Evolutionary conservation across 352 stramenopile species (phyloP).

Genomic region (Globisporangium recalcitrans): DNA sequence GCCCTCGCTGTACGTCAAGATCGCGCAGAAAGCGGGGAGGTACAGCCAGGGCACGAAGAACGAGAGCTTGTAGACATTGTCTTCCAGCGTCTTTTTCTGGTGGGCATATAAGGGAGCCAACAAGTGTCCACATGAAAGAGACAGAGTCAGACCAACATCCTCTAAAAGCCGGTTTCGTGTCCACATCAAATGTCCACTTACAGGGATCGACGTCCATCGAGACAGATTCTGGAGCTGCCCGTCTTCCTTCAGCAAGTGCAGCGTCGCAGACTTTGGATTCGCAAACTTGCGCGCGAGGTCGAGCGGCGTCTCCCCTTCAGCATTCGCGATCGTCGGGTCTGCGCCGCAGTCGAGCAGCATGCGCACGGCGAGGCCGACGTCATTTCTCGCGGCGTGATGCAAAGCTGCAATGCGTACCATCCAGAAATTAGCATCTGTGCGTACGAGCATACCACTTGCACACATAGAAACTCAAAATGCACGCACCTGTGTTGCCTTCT

Average conservation of each 20-base stretch:
- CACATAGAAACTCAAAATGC: not conserved
- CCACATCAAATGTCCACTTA: constrained; percentile 13
- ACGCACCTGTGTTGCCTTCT: constrained; percentile 63
- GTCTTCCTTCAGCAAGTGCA: constrained; percentile 54
- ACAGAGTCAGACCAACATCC: not conserved
- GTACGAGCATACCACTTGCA: not conserved
- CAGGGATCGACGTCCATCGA: constrained; percentile 29
- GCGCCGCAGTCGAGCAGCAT: constrained; percentile 62
- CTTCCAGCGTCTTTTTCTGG: constrained; percentile 54
- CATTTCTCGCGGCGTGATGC: constrained; percentile 57
- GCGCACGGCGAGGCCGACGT: constrained; percentile 54
- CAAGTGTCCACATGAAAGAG: not conserved
- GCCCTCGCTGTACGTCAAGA: constrained; percentile 33
- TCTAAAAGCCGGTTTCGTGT: not conserved
- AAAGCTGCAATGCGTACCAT: constrained; percentile 28
- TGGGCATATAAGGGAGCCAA: not conserved
- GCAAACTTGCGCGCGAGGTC: constrained; percentile 33
- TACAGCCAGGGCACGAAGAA: constrained; percentile 73
- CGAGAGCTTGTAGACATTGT: constrained; percentile 64
- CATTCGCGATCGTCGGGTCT: constrained; percentile 41
- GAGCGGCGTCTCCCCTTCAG: constrained; percentile 41
- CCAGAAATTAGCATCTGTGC: not conserved
- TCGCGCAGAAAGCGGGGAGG: constrained; percentile 38
- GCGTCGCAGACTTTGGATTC: constrained; percentile 29
- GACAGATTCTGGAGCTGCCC: constrained; percentile 45